Base-by-base conservation (phyloP, 345 rosid species). In the Psidium guajava region DNA sequence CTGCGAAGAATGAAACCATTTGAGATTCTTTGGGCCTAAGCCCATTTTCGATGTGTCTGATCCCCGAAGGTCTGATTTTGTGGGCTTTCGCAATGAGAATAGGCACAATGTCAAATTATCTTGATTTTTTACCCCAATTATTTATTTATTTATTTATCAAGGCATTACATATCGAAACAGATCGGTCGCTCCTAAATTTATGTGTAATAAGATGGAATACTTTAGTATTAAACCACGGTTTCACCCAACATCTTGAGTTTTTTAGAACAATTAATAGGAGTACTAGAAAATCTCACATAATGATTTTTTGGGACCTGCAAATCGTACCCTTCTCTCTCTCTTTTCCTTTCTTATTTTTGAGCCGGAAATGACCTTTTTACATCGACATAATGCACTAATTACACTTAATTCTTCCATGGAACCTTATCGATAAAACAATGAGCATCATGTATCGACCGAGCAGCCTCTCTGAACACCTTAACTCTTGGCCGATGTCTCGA, bases 261-360 rank as follows among this genome's bases (percentile, higher is more conserved):
- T 40, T 40, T 36, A 40, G 11, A 49, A 49, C 12, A 49, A 49
- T 49, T 49, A 49, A 2, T 11, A 1, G 0, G 10, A 49, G 11
- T 49, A 11, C 11, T 49, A 10, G 12, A 49, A 49, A 49, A 49
- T 49, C 51, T 49, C 51, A 49, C 12, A 9, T 49, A 49, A 49
- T 49, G 47, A 18, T 24, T 69, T 24, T 69, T 1, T 11, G 2
- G 24, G 24, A 64, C 24, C 22, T 8, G 12, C 47, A 8, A 16
- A 69, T 16, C 4, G 0, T 64, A 8, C 22, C 10, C 1, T 15
- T 64, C 5, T 16, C 75, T 8, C 75, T 8, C 11, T 59, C 1
- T 27, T 6, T 27, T 36, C 36, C 6, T 14, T 1, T 0, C n/a
- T n/a, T 28, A 1, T 7, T 3, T 8, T 61, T 0, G 36, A 4